phyloP scores from a whole-genome alignment of 768 basidiomycete genomes.

The Leccinellum luteum region DNA sequence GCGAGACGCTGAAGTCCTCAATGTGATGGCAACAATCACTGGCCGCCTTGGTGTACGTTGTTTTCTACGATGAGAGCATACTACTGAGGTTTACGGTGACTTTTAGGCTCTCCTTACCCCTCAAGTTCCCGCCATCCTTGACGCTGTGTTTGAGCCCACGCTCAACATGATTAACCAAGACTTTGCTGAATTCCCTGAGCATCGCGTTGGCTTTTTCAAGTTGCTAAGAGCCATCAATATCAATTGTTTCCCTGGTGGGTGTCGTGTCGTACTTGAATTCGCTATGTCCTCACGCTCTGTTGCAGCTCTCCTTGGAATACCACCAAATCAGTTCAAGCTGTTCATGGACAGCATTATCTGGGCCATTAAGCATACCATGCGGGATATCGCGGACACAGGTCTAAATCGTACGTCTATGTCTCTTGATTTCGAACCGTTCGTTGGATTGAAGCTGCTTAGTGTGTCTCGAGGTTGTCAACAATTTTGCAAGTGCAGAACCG shows the following conservation, averaged over 20 bases:
- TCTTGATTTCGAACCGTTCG: not conserved
- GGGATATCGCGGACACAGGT: conserved; percentile 93
- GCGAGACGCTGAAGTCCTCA: conserved; percentile 94
- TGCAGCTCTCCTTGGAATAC: conserved; percentile 73
- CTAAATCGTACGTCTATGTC: conserved; percentile 53
- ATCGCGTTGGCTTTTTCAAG: conserved; percentile 96
- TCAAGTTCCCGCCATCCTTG: conserved; percentile 92
- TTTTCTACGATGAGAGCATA: not conserved
- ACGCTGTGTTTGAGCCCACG: conserved; percentile 96
- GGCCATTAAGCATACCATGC: conserved; percentile 99
- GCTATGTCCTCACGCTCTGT: not conserved
- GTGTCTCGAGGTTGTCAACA: conserved; percentile 91
- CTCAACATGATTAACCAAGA: conserved; percentile 99
- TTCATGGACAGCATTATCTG: conserved; percentile 98
- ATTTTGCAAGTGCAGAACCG: conserved; percentile 81
- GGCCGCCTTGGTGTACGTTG: conserved; percentile 77
- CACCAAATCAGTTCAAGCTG: conserved; percentile 92
- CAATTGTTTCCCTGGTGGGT: conserved; percentile 91
- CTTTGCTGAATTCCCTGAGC: conserved; percentile 98
- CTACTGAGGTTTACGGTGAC: conserved; percentile 9
- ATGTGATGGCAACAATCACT: conserved; percentile 95
- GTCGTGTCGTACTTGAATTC: not conserved
- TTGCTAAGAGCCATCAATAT: conserved; percentile 88
- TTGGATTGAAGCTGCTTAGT: conserved; percentile 45
- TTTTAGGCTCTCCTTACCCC: conserved; percentile 78